Percentiles rank a stretch among this genome's conserved stretches.
Conservation (phyloP, 2,329 filamentous ascomycete species). For the Metarhizium sp. region DNA sequence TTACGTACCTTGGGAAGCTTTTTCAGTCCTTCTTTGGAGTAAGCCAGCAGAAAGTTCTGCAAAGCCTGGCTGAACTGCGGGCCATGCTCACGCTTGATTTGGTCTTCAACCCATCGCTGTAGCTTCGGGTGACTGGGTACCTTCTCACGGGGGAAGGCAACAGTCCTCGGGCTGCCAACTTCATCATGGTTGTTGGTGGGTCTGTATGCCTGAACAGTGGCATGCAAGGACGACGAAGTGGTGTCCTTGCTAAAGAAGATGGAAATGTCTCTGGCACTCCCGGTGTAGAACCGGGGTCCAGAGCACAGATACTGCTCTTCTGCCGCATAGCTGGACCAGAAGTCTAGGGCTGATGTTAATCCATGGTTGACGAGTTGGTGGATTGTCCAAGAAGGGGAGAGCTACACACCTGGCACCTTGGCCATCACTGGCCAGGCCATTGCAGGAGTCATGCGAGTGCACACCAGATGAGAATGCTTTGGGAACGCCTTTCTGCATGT, state of each 20-base stretch:
- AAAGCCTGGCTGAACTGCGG: constrained; percentile 22
- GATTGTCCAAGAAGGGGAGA: background rate
- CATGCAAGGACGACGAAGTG: constrained; percentile 29
- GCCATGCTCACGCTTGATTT: constrained; percentile 24
- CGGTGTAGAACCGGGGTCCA: constrained; percentile 26
- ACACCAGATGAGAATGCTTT: constrained; percentile 29
- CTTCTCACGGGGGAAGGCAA: constrained; percentile 26
- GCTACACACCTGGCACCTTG: constrained; percentile 24
- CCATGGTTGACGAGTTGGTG: background rate
- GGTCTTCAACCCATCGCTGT: constrained; percentile 27
- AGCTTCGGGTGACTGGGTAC: constrained; percentile 26
- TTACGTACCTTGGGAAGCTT: constrained; percentile 28
- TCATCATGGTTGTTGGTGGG: constrained; percentile 21
- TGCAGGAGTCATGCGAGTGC: constrained; percentile 27
- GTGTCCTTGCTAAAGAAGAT: constrained; percentile 25
- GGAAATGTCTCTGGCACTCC: constrained; percentile 25
- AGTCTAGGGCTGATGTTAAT: constrained; percentile 21
- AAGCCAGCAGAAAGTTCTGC: constrained; percentile 28
- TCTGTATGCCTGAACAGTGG: constrained; percentile 28
- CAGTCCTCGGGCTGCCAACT: constrained; percentile 20
- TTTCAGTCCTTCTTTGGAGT: constrained; percentile 22
- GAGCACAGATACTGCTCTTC: constrained; percentile 24
- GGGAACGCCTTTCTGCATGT: constrained; percentile 31
- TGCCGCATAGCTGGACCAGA: constrained; percentile 25
- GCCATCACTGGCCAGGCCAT: constrained; percentile 29